Conservation (phyloP, 345 rosid species). For the Streptanthus diversifolius region DNA sequence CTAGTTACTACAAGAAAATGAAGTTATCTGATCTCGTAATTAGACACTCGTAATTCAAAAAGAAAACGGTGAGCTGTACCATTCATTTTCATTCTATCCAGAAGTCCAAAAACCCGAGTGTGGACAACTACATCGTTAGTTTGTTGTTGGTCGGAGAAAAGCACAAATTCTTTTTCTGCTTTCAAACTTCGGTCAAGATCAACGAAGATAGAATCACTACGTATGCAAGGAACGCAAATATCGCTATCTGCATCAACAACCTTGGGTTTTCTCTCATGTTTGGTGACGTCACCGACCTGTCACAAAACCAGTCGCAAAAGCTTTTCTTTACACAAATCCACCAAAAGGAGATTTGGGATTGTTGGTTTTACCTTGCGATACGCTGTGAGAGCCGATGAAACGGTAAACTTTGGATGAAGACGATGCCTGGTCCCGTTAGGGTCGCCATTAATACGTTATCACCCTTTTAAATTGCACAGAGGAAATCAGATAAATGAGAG, state of each 20-base stretch:
- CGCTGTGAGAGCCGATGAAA: constrained; percentile 85
- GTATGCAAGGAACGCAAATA: constrained; percentile 87
- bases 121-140: constrained; percentile 11
- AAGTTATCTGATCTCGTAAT: neutral
- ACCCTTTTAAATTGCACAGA: constrained; percentile 48
- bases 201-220: constrained; percentile 90
- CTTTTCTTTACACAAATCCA: neutral
- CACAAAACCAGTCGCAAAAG: neutral
- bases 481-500: neutral
- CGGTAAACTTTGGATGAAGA: constrained; percentile 92
- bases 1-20: neutral
- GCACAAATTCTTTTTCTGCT: neutral
- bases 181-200: constrained; percentile 86
- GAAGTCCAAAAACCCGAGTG: constrained; percentile 8
- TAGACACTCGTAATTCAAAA: neutral
- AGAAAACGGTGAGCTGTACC: neutral
- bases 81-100: neutral
- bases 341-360: neutral
- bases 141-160: constrained; percentile 8
- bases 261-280: constrained; percentile 98
- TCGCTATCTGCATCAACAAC: constrained; percentile 71
- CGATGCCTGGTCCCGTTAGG: constrained; percentile 94
- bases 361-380: constrained; percentile 63
- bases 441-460: constrained; percentile 78
- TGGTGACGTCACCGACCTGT: constrained; percentile 94